Base-by-base conservation (phyloP, 495 filamentous ascomycete genomes). In the Hypoxylon rickii region DNA sequence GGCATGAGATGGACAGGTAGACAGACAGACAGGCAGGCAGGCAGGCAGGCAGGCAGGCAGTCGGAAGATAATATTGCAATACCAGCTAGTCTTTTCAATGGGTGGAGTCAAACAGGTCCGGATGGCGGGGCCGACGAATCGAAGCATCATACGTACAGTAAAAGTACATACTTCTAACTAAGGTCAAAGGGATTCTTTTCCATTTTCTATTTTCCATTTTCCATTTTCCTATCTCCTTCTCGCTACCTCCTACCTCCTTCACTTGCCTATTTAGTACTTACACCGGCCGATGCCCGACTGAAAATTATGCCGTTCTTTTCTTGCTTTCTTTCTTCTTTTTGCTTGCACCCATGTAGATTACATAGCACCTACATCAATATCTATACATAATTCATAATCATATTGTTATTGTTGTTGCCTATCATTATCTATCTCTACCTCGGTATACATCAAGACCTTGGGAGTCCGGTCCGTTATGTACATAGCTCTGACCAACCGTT, bases 121-220 rank as follows among this genome's bases (percentile, higher is more conserved):
- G 58, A 16, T 39, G 38, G 65, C 50, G 65, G 65, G 65, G 65
- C 58, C 58, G 58, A 44, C 20, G 32, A 47, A 58, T 68, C 51
- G 31, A 68, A 50, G 65, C 65, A 68, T 68, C 62, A 68, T 68
- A 37, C 44, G 43, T 29, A 29, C 4, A n/a, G n/a, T n/a, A n/a
- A n/a, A n/a, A n/a, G n/a, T n/a, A n/a, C n/a, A n/a, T n/a, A n/a
- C n/a, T n/a, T n/a, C n/a, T n/a, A n/a, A n/a, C n/a, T n/a, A n/a
- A n/a, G n/a, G 10, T 29, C 10, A 29, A 29, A 4, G 24, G 10
- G 4, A 29, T 4, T 29, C 4, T 10, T 29, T 29, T 29, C 10
- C 4, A 29, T 29, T 10, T 4, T 29, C 10, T 29, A 29, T 29
- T 29, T 29, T n/a, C n/a, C n/a, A 29, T 10, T 29, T 29, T 29